Conservation (phyloP, 208 protist genomes). For the Leishmania tropica region DNA sequence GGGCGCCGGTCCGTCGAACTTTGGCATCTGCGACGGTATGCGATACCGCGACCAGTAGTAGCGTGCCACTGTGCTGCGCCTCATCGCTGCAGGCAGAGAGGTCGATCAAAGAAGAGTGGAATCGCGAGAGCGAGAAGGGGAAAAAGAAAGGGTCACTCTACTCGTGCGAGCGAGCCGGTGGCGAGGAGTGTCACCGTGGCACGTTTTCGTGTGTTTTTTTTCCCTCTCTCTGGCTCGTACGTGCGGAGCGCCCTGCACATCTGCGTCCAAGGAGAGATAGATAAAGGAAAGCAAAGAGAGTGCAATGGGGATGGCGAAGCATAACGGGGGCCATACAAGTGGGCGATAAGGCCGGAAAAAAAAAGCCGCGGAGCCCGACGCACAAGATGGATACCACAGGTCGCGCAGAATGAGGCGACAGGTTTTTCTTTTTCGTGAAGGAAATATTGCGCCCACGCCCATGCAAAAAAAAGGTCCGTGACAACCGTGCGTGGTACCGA, state of each 20-base stretch:
- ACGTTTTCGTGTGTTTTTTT: background rate
- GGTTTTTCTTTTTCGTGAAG: background rate
- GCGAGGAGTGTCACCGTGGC: background rate
- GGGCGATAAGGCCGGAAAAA: background rate
- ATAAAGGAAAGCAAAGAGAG: background rate
- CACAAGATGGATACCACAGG: too few species aligned
- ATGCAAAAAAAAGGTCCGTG: background rate
- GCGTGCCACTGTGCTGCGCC: conserved; percentile 29
- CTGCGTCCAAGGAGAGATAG: background rate
- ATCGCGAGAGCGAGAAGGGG: background rate
- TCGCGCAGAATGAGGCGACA: too few species aligned
- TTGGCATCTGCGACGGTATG: conserved; percentile 82
- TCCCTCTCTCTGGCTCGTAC: background rate
- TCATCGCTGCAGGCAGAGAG: conserved; percentile 30
- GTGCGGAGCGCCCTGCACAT: background rate
- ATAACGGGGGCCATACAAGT: background rate
- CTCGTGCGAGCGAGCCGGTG: background rate
- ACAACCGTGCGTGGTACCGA: too few species aligned
- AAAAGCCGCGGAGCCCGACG: background rate
- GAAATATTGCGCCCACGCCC: too few species aligned
- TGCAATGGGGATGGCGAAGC: background rate
- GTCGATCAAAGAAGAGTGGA: background rate
- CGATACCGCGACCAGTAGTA: conserved; percentile 92
- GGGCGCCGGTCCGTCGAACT: conserved; percentile 85
- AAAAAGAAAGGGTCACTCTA: background rate